Conservation (phyloP, 2,329 filamentous ascomycete species). For the Diaporthe vexans region DNA sequence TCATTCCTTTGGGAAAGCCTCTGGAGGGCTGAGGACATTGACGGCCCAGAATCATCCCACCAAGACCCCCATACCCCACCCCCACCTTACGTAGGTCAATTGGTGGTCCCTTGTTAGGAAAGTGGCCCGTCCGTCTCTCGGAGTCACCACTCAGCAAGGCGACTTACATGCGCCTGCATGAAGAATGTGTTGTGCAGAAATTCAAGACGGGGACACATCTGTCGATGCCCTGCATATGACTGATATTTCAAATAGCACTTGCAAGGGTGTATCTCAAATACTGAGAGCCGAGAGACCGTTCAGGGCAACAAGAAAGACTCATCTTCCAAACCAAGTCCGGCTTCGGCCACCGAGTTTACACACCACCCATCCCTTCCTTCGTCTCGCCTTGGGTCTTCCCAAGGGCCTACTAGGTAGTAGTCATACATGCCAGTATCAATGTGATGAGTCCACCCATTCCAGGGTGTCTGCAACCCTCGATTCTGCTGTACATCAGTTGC, state of each 20-base stretch:
- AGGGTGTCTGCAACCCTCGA: too few species aligned
- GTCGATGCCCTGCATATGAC: slow-evolving; percentile 10
- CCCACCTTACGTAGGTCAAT: slow-evolving; percentile 24
- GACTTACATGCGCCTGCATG: too few species aligned
- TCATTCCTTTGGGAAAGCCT: background rate
- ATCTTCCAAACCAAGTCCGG: background rate
- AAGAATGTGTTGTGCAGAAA: background rate
- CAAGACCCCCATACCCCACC: slow-evolving; percentile 4
- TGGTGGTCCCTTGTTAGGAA: too few species aligned
- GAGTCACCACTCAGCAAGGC: background rate
- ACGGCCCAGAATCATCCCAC: slow-evolving; percentile 18
- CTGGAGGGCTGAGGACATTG: background rate
- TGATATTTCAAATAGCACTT: background rate
- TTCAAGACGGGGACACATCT: background rate
- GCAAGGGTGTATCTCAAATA: slow-evolving; percentile 11
- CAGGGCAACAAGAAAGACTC: background rate
- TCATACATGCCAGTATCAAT: background rate
- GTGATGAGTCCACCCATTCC: too few species aligned
- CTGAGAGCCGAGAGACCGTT: background rate
- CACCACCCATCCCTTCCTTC: background rate
- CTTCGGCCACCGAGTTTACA: slow-evolving; percentile 14
- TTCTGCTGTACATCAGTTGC: background rate
- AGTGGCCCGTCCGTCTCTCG: background rate
- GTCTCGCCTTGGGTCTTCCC: background rate
- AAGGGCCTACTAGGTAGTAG: background rate